Base-by-base conservation (phyloP, 2,329 filamentous ascomycete species). In the Emergomyces pasteurianus region DNA sequence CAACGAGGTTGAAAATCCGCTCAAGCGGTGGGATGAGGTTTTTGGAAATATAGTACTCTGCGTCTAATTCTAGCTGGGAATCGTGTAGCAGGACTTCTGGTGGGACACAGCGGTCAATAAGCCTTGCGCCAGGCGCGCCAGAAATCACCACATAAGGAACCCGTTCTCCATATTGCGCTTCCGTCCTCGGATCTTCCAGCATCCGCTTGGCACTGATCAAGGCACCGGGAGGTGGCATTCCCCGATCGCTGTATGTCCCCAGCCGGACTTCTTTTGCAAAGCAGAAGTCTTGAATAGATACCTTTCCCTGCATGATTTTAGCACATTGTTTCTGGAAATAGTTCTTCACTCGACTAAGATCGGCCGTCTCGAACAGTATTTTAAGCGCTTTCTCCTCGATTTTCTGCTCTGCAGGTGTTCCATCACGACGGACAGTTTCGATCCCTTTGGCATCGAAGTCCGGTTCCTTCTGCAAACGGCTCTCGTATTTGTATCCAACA, bases 371-470 rank as follows among this genome's bases (percentile, higher is more conserved):
- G 69, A 99, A 99, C 1, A 99, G 81, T 2, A 95, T 82, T 70
- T 89, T 92, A 42, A 99, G 79, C 0, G 89, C 88, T 67, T 90
- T 94, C 72, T 97, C 94, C 74, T 96, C 90, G 54, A 99, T 95
- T 78, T 94, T 96, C 71, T 97, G 92, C 74, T 96, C 90, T 0
- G 92, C 92, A 0, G 92, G 92, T 0, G 92, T 97, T 46, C 94
- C 94, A 71, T 99, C 94, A 56, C 94, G 84, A 1, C 95, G 86
- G 8, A 99, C 92, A 0, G 95, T 99, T 78, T 99, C 95, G 65
- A 97, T 99, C 36, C 95, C 94, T 74, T 99, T 99, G 61, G 94
- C 95, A 71, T 99, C 95, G 66, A 97, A 97, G 0, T 95, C 89
- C 0, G 94, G 92, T 65, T 86, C 84, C 9, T 73, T 77, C 70